phyloP scores from a whole-genome alignment of 495 filamentous ascomycete species.

The Hypoxylon intermedium region DNA sequence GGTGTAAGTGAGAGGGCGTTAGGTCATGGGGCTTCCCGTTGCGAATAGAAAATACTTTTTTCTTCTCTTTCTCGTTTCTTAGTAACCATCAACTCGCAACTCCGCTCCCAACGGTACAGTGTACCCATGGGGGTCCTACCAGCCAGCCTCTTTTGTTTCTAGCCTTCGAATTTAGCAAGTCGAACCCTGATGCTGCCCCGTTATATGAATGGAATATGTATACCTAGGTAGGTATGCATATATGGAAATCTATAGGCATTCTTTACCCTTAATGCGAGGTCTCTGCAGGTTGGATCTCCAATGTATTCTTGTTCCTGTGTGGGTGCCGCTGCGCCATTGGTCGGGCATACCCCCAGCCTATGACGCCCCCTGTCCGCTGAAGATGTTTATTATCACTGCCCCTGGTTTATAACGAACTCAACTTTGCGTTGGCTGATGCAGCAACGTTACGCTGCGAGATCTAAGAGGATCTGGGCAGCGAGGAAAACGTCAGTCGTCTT shows the following conservation, averaged over 20 bases:
- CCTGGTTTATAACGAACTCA: conserved; percentile 21
- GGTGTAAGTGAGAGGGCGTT: conserved; percentile 16
- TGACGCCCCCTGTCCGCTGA: conserved; percentile 11
- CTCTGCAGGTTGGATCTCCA: not conserved
- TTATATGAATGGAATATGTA: conserved; percentile 2
- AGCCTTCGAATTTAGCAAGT: not conserved
- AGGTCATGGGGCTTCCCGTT: conserved; percentile 13
- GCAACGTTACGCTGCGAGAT: conserved; percentile 39
- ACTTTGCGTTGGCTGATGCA: conserved; percentile 26
- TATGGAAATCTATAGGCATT: not conserved
- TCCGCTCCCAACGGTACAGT: not conserved
- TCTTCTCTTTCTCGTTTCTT: conserved; percentile 2
- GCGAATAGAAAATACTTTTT: conserved; percentile 4
- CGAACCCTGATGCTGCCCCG: too few relatives aligned
- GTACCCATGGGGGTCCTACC: not conserved
- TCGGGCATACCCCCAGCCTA: too few relatives aligned
- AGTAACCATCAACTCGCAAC: not conserved
- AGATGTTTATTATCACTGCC: conserved; percentile 20
- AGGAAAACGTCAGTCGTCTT: conserved; percentile 35
- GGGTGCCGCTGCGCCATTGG: conserved; percentile 11
- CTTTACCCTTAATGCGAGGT: not conserved
- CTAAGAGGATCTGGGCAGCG: conserved; percentile 31
- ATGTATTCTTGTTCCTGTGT: conserved; percentile 9
- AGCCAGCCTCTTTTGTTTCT: conserved; percentile 14
- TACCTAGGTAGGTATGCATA: conserved; percentile 15